Percentiles rank a stretch among this genome's conserved stretches.
These are phyloP conservation scores for Terfezia claveryi DNA, from an alignment of 495 filamentous ascomycete species.

Conservation along the genomic window DNA sequence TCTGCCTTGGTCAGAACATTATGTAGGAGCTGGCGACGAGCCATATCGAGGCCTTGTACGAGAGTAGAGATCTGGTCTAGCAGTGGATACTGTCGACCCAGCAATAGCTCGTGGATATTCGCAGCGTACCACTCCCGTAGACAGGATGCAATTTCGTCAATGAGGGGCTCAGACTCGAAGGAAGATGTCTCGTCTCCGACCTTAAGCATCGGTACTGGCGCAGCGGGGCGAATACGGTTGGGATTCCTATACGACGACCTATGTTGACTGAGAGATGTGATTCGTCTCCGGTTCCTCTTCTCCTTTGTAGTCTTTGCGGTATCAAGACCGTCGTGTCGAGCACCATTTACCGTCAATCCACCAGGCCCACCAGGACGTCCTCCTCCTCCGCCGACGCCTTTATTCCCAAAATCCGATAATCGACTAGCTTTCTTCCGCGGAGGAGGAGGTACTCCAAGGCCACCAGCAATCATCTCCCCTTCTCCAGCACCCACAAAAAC, in stretches of 20 bases:
- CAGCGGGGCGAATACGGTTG: constrained; percentile 38
- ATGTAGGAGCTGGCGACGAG: constrained; percentile 73
- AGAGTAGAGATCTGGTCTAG: constrained; percentile 64
- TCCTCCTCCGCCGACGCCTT: neutral
- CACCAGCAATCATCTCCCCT: neutral
- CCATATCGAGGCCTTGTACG: constrained; percentile 56
- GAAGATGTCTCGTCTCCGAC: constrained; percentile 90
- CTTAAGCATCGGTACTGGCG: constrained; percentile 90
- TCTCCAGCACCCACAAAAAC: neutral
- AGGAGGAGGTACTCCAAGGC: neutral
- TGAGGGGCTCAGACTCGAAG: constrained; percentile 67
- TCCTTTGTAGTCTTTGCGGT: neutral
- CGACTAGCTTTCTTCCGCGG: neutral
- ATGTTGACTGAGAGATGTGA: constrained; percentile 5
- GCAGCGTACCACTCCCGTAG: constrained; percentile 95
- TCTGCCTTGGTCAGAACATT: constrained; percentile 76
- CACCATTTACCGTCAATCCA: too few relatives aligned
- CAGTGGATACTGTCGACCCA: constrained; percentile 54
- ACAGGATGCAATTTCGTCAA: constrained; percentile 93
- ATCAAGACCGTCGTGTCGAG: neutral
- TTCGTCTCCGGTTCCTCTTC: neutral
- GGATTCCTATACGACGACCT: constrained; percentile 5
- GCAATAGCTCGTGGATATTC: constrained; percentile 80
- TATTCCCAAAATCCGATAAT: neutral
- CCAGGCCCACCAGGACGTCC: neutral